Evolutionary conservation across 176 grass and related monocot species (phyloP), one percentile per base, ranked within the genome.

Genomic region (Juncus effusus): DNA sequence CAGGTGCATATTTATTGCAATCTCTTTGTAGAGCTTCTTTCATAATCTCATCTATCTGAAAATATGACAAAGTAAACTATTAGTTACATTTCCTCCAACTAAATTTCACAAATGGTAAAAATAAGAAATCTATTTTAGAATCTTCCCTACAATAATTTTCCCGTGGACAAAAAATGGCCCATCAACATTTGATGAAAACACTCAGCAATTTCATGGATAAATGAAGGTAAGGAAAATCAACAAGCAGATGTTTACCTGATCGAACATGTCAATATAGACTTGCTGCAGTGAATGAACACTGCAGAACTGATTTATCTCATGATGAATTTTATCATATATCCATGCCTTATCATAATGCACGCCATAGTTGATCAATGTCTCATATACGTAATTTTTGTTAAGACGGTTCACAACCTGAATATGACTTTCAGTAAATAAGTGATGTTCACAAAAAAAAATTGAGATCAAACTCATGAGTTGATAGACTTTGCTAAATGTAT

Each of bases 261-360:
- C 95, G 51, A 99, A 99, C 86, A 81, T 87, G 95, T 99, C 95
- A 13, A 99, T 94, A 73, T 99, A 99, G 78, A 99, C 95, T 93
- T 99, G 95, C 53, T 90, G 95, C 78, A 99, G 79, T 74, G 83
- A 70, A 63, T 94, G 88, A 64, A 83, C 85, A 68, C 95, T 99
- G 80, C 95, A 99, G 73, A 99, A 99, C 65, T 99, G 89, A 78
- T 99, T 99, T 75, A 99, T 99, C 78, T 99, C 95, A 79, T 99
- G 95, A 69, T 99, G 95, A 77, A 99, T 99, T 78, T 99, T 99
- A 63, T 99, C 95, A 72, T 99, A 99, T 77, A 99, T 99, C 95
- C 95, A 99, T 76, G 89, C 87, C 76, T 94, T 99, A 42, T 94
- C 95, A 76, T 99, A 99, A 64, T 90, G 76, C 44, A 99, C 73